Evolutionary conservation across 2,329 filamentous ascomycete genomes (phyloP), one percentile per base, ranked within the genome.

Genomic region (Aspergillus viridinutans): DNA sequence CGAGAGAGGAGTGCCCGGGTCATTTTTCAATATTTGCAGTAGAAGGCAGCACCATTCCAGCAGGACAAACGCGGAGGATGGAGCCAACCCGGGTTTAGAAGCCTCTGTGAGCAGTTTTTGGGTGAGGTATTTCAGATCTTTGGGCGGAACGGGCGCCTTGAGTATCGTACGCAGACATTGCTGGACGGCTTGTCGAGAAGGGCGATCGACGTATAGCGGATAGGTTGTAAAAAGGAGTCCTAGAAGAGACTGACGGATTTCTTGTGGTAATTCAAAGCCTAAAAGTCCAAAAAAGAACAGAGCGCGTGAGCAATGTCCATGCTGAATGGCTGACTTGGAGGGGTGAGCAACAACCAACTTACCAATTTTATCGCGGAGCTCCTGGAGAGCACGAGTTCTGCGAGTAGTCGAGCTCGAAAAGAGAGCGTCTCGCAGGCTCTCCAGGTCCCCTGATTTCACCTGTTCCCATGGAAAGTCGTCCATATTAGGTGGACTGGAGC

Each of bases 41-140:
- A 97, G 76, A 57, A 93, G 74, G 57, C 88, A 89, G 73, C 87
- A 91, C 93, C 93, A 99, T 73, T 96, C 90, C 14, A 94, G 82
- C 64, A 99, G 80, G 50, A 96, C 90, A 71, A 97, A 96, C 4
- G 92, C 90, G 74, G 86, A 95, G 47, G 83, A 85, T 17, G 89
- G 78, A 32, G 93, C 90, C 66, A 97, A 87, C 61, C 85, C 87
- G 20, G 83, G 78, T 72, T 96, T 97, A 61, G 84, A 81, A 14
- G 87, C 84, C 74, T 99, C 93, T 32, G 81, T 77, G 59, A 87
- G 84, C 58, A 97, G 74, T 51, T 83, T 83, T 47, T 82, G 80
- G 48, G 91, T 81, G 57, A 97, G 83, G 1, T 82, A 79, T 42
- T 84, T 78, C 42, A 75, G 57, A 52, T 73, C 64, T 53, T 70